phyloP scores from a whole-genome alignment of 2,329 filamentous ascomycete genomes.

The Paecilomyces niveus region DNA sequence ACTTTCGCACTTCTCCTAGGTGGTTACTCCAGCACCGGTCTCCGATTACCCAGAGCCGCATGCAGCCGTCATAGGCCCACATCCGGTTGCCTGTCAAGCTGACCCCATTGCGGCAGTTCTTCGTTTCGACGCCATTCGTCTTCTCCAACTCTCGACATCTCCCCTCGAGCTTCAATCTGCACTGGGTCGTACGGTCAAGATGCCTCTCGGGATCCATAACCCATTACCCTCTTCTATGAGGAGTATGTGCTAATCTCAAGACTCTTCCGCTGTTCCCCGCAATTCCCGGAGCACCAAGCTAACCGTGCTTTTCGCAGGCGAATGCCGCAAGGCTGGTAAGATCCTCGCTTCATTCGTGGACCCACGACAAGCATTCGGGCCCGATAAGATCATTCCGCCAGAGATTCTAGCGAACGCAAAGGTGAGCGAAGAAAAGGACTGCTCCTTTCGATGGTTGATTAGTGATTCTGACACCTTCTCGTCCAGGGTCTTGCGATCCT shows the following conservation, averaged over 20 bases:
- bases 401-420: constrained; percentile 85
- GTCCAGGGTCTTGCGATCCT: constrained; percentile 42
- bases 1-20: neutral
- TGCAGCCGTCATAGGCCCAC: neutral
- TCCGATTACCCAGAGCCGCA: neutral
- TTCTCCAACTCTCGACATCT: constrained; percentile 5
- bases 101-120: neutral
- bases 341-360: constrained; percentile 94
- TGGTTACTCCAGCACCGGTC: neutral
- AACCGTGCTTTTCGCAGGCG: constrained; percentile 53
- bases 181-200: constrained; percentile 15
- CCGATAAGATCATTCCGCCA: constrained; percentile 95
- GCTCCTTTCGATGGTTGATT: constrained; percentile 4
- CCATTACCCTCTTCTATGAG: constrained; percentile 42
- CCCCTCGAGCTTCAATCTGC: neutral
- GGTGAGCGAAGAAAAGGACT: constrained; percentile 40
- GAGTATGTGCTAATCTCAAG: constrained; percentile 30
- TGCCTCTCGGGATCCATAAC: constrained; percentile 41
- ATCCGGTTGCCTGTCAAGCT: neutral
- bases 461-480: constrained; percentile 2
- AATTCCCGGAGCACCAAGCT: constrained; percentile 20
- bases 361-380: constrained; percentile 84
- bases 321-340: constrained; percentile 95
- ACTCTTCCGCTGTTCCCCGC: constrained; percentile 22
- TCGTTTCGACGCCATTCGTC: neutral